Conservation (phyloP, 2,329 filamentous ascomycete genomes). For the Chaetomium olivaceum region DNA sequence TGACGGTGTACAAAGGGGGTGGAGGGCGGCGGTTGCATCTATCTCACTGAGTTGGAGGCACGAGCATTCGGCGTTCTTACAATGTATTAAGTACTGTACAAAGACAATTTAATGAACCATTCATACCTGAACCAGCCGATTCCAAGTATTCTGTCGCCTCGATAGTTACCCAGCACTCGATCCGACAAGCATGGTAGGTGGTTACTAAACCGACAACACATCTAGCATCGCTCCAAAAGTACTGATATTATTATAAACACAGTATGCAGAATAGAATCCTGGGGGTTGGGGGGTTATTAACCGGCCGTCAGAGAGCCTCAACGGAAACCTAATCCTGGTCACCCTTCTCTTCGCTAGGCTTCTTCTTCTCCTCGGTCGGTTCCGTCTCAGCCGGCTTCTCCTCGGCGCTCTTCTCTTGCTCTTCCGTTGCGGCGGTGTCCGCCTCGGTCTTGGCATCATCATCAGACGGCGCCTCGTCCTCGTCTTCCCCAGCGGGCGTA, state of each 20-base stretch:
- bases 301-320: neutral
- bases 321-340: neutral
- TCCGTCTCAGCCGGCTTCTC: neutral
- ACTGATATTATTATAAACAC: neutral
- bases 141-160: neutral
- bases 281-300: neutral
- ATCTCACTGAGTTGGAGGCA: neutral
- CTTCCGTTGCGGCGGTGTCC: neutral
- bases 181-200: neutral
- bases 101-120: neutral
- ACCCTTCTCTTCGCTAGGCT: neutral
- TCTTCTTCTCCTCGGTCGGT: neutral
- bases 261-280: neutral
- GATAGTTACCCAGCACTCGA: neutral
- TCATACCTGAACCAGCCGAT: neutral
- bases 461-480: neutral
- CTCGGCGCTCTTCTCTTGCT: slow-evolving; percentile 4
- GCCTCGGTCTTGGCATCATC: slow-evolving; percentile 14
- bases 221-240: neutral
- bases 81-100: neutral
- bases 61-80: neutral
- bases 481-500: neutral
- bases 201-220: neutral
- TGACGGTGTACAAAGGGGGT: neutral
- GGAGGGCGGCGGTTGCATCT: neutral